Percentiles rank a stretch among this genome's conserved stretches.
Conservation (phyloP, 2,329 filamentous ascomycete genomes). For the Pyricularia pennisetigena region DNA sequence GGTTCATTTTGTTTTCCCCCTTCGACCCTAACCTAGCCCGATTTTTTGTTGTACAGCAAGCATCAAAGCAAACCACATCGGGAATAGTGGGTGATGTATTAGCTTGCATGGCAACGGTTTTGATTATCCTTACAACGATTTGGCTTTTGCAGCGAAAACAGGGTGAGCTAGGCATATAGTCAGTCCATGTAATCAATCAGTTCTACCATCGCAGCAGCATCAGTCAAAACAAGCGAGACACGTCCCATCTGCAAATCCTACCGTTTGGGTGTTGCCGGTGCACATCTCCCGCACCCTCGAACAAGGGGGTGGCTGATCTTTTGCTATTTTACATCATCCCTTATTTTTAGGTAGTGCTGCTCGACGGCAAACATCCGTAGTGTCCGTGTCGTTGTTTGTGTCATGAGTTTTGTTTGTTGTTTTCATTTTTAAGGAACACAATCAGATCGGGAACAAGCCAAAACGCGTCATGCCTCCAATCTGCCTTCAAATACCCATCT, state of each 20-base stretch:
- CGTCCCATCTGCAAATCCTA: not conserved
- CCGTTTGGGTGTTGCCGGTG: not conserved
- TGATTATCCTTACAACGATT: not conserved
- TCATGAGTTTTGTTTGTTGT: not conserved
- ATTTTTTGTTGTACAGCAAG: not conserved
- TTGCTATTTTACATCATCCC: not conserved
- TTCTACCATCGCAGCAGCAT: not conserved
- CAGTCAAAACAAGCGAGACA: not conserved
- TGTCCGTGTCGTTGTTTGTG: not conserved
- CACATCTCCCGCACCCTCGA: not conserved
- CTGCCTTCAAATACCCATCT: not conserved
- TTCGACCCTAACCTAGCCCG: not conserved
- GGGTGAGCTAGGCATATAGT: not conserved
- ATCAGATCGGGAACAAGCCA: not conserved
- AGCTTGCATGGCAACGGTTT: not conserved
- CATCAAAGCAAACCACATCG: not conserved
- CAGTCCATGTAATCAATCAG: not conserved
- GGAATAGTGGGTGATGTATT: not conserved
- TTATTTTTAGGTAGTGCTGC: not conserved
- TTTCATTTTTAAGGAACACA: not conserved
- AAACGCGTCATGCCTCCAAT: not conserved
- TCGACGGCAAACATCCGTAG: not conserved
- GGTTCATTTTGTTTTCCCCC: too few relatives aligned
- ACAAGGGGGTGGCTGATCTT: not conserved
- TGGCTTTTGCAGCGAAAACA: not conserved